Conservation (phyloP, 768 basidiomycete genomes). For the Suillus tomentosus region DNA sequence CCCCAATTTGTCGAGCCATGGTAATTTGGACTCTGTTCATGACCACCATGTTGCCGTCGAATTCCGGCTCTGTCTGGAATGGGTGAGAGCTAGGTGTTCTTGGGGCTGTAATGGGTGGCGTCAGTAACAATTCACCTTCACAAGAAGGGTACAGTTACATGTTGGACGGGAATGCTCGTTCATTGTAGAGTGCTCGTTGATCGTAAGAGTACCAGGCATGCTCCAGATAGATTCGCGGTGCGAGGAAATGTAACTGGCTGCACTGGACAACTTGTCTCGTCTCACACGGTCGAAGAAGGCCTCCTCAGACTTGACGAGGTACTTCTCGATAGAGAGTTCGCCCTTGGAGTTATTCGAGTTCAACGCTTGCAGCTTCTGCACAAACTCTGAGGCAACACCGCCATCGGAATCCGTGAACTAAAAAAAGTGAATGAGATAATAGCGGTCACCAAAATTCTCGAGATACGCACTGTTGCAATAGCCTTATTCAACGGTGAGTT, state of each 20-base stretch:
- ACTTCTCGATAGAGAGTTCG: constrained; percentile 92
- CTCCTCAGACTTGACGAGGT: constrained; percentile 87
- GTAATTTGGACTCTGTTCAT: constrained; percentile 87
- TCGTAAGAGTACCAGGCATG: constrained; percentile 51
- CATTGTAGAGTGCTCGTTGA: constrained; percentile 47
- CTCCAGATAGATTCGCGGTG: constrained; percentile 84
- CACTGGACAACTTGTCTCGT: constrained; percentile 83
- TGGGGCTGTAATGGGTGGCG: constrained; percentile 27
- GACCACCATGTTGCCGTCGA: constrained; percentile 63
- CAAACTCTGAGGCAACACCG: constrained; percentile 87
- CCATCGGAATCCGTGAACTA: constrained; percentile 95
- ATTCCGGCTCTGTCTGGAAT: constrained; percentile 49
- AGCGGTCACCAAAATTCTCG: neutral
- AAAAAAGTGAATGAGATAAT: constrained; percentile 12
- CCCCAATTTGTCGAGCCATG: constrained; percentile 74
- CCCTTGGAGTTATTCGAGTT: constrained; percentile 87
- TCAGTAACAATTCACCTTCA: constrained; percentile 13
- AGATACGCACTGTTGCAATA: constrained; percentile 70
- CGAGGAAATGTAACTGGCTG: constrained; percentile 77
- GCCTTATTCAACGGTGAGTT: constrained; percentile 94
- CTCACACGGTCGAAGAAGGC: constrained; percentile 90
- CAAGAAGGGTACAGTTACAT: constrained; percentile 52
- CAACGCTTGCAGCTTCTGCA: constrained; percentile 77
- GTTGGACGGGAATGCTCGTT: constrained; percentile 66
- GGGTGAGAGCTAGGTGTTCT: constrained; percentile 53